Conservation (phyloP, 495 filamentous ascomycete genomes). For the Aspergillus baeticus region DNA sequence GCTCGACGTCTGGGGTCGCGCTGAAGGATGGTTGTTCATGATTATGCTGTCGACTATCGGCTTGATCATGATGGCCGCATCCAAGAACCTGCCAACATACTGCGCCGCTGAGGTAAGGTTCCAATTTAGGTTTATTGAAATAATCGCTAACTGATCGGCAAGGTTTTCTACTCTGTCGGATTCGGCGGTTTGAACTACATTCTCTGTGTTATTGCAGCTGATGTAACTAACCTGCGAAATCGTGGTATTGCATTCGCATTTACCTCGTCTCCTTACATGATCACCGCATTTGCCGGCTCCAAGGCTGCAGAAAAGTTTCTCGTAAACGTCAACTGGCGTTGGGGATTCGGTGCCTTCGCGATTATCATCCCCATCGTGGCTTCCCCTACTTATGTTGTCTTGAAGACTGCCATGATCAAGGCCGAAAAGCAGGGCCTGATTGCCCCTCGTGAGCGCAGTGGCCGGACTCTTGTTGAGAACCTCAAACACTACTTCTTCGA, state of each 20-base stretch:
- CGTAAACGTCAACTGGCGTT: slow-evolving; percentile 54
- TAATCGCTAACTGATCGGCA: background rate
- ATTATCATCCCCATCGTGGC: slow-evolving; percentile 57
- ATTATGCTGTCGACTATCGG: background rate
- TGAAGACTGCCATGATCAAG: slow-evolving; percentile 52
- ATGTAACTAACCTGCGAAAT: slow-evolving; percentile 58
- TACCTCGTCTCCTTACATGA: slow-evolving; percentile 49
- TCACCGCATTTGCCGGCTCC: slow-evolving; percentile 30
- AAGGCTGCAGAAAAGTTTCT: slow-evolving; percentile 32
- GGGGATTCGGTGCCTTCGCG: slow-evolving; percentile 59
- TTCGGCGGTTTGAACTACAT: slow-evolving; percentile 54
- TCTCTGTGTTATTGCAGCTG: slow-evolving; percentile 57
- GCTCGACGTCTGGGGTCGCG: slow-evolving; percentile 1
- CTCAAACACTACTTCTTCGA: slow-evolving; percentile 54
- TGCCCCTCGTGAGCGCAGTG: slow-evolving; percentile 25
- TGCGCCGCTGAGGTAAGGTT: slow-evolving; percentile 1
- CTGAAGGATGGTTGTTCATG: slow-evolving; percentile 3
- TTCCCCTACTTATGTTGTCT: slow-evolving; percentile 46
- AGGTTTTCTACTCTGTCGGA: slow-evolving; percentile 51
- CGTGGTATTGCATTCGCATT: slow-evolving; percentile 58
- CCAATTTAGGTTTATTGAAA: background rate
- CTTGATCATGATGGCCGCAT: slow-evolving; percentile 5
- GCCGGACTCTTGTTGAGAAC: slow-evolving; percentile 38
- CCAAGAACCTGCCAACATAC: slow-evolving; percentile 3
- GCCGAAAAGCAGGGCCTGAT: slow-evolving; percentile 45